Base-by-base conservation (phyloP, 169 alveolate species). In the Plasmodium ovale region DNA sequence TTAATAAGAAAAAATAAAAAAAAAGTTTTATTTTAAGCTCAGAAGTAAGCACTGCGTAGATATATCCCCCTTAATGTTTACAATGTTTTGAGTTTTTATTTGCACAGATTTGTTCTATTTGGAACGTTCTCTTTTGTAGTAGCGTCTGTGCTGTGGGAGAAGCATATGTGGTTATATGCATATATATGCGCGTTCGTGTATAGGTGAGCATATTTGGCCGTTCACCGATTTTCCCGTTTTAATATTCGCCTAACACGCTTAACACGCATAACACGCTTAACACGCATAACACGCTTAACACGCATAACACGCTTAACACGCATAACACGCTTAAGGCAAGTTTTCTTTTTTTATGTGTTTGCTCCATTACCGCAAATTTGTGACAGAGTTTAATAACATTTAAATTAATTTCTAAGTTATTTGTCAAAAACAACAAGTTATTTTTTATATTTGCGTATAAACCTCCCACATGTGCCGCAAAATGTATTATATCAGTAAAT, bases 401-500 rank as follows among this genome's bases (percentile, higher is more conserved):
- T 51, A 65, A 51, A 65, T 67, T 82, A 42, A 82, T 82, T 14
- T 82, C 90, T 62, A 82, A 82, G 29, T 82, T 82, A 23, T 82
- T 70, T 9, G 35, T 42, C 51, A 82, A 14, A 59, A 82, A 82
- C 27, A 65, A 47, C 42, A 82, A 62, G 54, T 82, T 82, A 49
- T 82, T 82, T 42, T 64, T 64, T 64, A 31, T 82, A 54, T 82
- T 82, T 14, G 90, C 82, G 47, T 82, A 65, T 27, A 82, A 58
- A 33, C 82, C 82, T 33, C 82, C 90, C 35, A 65, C 82, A 82
- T 53, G 68, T 33, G 90, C 90, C 9, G 90, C 82, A 53, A 82
- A 82, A 82, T 82, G 90, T 59, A 82, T 59, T 35, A 82, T 82
- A 31, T 82, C 90, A 16, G 90, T 82, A 65, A 82, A 51, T 53